Evolutionary conservation across 1,284 basidiomycete species (phyloP), one percentile per base, ranked within the genome.

Genomic region (Microbotryum saponariae): DNA sequence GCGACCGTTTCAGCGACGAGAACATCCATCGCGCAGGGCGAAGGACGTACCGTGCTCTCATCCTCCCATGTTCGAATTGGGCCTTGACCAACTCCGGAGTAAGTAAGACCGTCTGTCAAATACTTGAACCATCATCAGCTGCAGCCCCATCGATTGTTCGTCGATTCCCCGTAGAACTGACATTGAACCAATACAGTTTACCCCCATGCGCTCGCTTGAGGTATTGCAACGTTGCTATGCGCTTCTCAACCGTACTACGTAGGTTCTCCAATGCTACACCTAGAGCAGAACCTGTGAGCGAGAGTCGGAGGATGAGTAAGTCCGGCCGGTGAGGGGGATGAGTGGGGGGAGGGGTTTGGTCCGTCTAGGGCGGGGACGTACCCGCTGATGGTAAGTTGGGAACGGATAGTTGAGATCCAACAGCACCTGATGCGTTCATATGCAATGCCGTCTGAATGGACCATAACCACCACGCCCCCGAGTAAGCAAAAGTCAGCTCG

Each of bases 121-220:
- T 3, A 42, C 16, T 16, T 42, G 37, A 14, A 5, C 4, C 6
- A 6, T 2, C 1, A 9, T 5, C 2, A 14, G 12, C 8, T 18
- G 54, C 51, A 49, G 18, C 25, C 12, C 23, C 4, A 12, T 14
- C 3, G 33, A 14, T 48, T 33, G 5, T 37, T 16, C 48, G 23
- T 8, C 12, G 25, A 33, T 1, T 23, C 7, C 10, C 6, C 45
- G 6, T n/a, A 10, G 2, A 2, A 51, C 66, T 29, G 37, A 66
- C 66, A 42, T 90, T 87, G 72, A 91, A 89, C 89, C 89, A 91
- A 74, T 90, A 71, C 33, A 71, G 66, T 69, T 72, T 89, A 83
- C 89, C 89, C 77, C 89, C 86, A 69, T 90, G 86, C 23, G 88
- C 85, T 70, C 84, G 87, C 65, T 87, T 82, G 73, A 91, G 78